Conservation (phyloP, 305 asterid species). For the Fraxinus albicans region DNA sequence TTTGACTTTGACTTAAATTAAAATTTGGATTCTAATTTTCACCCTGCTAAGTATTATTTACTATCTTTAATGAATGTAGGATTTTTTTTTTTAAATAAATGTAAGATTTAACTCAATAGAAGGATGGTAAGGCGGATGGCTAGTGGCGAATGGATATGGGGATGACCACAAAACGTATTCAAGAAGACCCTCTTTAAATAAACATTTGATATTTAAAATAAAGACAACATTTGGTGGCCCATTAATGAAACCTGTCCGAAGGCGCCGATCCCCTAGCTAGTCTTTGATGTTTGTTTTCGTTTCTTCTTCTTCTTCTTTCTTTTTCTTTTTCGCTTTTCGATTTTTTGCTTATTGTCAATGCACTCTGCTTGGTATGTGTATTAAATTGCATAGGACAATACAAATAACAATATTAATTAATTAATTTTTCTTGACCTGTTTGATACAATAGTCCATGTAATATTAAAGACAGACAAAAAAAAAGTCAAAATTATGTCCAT, state of each 20-base stretch:
- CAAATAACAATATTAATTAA: too few species aligned
- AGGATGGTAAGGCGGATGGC: neutral
- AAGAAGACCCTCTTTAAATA: neutral
- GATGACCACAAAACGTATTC: neutral
- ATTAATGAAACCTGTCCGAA: neutral
- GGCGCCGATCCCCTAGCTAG: neutral
- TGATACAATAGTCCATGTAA: neutral
- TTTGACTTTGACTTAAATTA: too few species aligned
- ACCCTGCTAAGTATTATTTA: neutral
- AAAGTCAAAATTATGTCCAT: neutral
- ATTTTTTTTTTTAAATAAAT: too few species aligned
- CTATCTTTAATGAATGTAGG: too few species aligned
- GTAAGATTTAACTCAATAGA: neutral
- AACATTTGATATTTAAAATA: neutral
- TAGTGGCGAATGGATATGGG: neutral
- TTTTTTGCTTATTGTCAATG: neutral
- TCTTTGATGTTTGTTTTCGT: neutral
- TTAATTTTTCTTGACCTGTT: too few species aligned
- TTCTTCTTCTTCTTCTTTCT: too few species aligned
- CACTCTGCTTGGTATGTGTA: neutral
- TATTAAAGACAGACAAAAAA: neutral
- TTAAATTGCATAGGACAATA: neutral
- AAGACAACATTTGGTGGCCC: neutral
- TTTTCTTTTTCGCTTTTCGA: too few species aligned
- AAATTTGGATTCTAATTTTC: too few species aligned